phyloP scores from a whole-genome alignment of 768 basidiomycete species.

The Lactarius indigo region DNA sequence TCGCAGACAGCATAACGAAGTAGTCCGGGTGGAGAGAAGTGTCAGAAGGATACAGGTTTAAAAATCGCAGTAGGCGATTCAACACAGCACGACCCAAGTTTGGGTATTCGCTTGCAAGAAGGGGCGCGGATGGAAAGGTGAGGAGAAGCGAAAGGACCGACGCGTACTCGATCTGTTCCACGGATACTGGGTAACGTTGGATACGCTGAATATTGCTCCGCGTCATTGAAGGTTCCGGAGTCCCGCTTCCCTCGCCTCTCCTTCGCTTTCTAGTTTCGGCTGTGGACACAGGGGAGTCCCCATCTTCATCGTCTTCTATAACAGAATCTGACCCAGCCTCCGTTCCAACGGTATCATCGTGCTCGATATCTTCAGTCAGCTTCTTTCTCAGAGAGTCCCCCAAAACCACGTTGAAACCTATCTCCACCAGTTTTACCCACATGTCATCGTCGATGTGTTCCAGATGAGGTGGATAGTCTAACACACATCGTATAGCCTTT shows the following conservation, averaged over 20 bases:
- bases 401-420: constrained; percentile 76
- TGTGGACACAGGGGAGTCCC: constrained; percentile 27
- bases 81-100: constrained; percentile 54
- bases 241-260: constrained; percentile 12
- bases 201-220: constrained; percentile 15
- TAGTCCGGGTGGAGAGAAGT: constrained; percentile 78
- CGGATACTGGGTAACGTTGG: constrained; percentile 36
- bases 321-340: constrained; percentile 34
- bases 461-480: constrained; percentile 70
- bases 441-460: constrained; percentile 60
- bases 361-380: constrained; percentile 34
- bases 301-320: constrained; percentile 35
- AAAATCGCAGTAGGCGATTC: constrained; percentile 54
- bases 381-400: constrained; percentile 47
- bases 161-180: constrained; percentile 70
- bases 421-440: constrained; percentile 68
- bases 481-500: constrained; percentile 66
- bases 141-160: constrained; percentile 60
- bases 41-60: constrained; percentile 63
- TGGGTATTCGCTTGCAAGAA: constrained; percentile 42
- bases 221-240: constrained; percentile 12
- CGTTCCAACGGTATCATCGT: constrained; percentile 23
- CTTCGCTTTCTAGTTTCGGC: constrained; percentile 38
- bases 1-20: constrained; percentile 60
- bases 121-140: constrained; percentile 54